Evolutionary conservation across 441 rosid species (phyloP).

Genomic region (Erodium texanum): DNA sequence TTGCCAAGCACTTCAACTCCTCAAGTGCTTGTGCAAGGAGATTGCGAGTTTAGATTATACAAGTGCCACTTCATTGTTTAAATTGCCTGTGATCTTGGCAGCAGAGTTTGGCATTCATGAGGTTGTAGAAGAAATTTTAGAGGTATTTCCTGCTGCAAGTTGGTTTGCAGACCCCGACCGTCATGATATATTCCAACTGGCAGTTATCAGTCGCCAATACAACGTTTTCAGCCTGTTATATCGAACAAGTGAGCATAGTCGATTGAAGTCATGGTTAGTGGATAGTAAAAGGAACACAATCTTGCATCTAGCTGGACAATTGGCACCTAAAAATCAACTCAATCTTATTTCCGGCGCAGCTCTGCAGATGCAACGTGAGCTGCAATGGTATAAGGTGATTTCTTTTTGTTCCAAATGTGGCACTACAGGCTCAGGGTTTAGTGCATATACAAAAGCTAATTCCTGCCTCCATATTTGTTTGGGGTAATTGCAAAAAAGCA

Average conservation of each 20-base stretch:
- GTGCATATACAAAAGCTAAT: neutral
- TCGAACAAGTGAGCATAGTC: conserved; percentile 23
- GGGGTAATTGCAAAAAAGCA: too few relatives aligned
- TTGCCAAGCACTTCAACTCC: conserved; percentile 3
- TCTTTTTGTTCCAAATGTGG: neutral
- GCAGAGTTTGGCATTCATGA: neutral
- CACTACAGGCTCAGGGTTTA: neutral
- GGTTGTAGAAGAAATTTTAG: neutral
- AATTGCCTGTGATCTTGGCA: conserved; percentile 1
- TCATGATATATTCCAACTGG: conserved; percentile 2
- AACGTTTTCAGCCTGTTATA: conserved; percentile 30
- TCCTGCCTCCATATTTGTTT: neutral
- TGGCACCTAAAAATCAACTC: conserved; percentile 31
- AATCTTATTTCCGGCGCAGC: conserved; percentile 34
- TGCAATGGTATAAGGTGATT: conserved; percentile 44
- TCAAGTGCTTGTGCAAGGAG: neutral
- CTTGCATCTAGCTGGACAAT: conserved; percentile 36
- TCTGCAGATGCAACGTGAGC: conserved; percentile 42
- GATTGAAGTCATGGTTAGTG: conserved; percentile 20
- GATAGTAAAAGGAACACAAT: conserved; percentile 23
- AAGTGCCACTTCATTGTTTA: conserved; percentile 1
- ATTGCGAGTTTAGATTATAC: neutral
- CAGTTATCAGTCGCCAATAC: conserved; percentile 12
- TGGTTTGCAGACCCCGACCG: neutral
- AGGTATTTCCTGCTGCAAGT: conserved; percentile 1